These are phyloP conservation scores for Monosporozyma siamensis DNA, from an alignment of 805 yeast genomes.

Conservation along the genomic window DNA sequence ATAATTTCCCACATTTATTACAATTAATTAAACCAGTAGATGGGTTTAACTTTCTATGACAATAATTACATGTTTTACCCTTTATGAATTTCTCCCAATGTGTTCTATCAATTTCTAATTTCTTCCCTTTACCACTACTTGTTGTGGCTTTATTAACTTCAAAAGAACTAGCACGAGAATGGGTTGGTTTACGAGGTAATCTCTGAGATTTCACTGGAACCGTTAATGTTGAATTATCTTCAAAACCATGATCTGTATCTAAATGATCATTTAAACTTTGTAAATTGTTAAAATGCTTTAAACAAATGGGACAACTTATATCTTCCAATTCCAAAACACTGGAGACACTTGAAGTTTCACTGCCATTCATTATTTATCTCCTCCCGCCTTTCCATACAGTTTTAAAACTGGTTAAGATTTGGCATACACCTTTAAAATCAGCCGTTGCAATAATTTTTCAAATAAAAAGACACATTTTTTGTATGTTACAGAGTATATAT, in stretches of 20 bases:
- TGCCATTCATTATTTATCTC: neutral
- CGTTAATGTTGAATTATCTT: constrained; percentile 8
- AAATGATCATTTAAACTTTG: constrained; percentile 56
- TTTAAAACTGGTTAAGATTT: no score
- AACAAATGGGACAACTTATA: constrained; percentile 59
- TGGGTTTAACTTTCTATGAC: constrained; percentile 52
- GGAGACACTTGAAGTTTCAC: neutral
- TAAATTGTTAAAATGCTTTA: constrained; percentile 45
- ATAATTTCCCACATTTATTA: constrained; percentile 65
- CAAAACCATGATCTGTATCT: constrained; percentile 53
- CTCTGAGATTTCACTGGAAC: constrained; percentile 1
- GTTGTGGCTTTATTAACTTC: constrained; percentile 3
- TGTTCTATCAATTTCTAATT: constrained; percentile 20
- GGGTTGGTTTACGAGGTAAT: neutral
- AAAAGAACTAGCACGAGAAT: neutral
- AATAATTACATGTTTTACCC: constrained; percentile 26
- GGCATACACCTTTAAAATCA: no score
- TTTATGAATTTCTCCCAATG: constrained; percentile 30
- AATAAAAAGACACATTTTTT: no score
- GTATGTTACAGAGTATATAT: no score
- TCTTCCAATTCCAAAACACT: neutral
- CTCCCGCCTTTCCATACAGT: neutral
- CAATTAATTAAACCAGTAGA: constrained; percentile 44
- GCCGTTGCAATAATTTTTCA: no score
- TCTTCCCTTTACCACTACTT: constrained; percentile 23